phyloP scores from a whole-genome alignment of 1,284 basidiomycete genomes.

The Ganoderma lucidum region DNA sequence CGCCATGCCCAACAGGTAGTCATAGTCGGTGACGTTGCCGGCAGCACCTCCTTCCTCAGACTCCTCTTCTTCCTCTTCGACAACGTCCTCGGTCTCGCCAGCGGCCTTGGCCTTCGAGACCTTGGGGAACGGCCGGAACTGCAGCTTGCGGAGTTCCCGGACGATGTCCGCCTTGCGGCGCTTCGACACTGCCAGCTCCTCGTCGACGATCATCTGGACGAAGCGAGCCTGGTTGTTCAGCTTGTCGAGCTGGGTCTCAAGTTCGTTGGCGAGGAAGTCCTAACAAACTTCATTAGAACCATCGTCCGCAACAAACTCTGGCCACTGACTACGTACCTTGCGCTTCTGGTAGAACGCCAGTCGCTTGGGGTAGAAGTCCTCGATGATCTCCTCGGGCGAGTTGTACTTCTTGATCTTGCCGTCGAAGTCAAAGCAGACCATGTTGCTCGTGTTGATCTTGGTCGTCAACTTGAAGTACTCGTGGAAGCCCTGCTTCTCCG shows the following conservation, averaged over 20 bases:
- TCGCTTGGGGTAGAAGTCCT: constrained; percentile 93
- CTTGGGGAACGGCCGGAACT: constrained; percentile 93
- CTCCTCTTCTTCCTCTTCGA: constrained; percentile 67
- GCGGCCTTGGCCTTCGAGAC: constrained; percentile 73
- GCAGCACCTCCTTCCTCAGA: constrained; percentile 38
- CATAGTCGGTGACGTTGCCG: constrained; percentile 73
- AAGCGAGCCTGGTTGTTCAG: constrained; percentile 97
- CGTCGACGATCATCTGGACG: constrained; percentile 94
- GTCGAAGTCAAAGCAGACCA: constrained; percentile 98
- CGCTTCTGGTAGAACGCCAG: constrained; percentile 94
- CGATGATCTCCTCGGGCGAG: constrained; percentile 90
- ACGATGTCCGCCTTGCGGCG: constrained; percentile 93
- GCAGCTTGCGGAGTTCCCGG: constrained; percentile 80
- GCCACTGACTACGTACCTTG: constrained; percentile 66
- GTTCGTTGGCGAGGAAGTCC: constrained; percentile 88
- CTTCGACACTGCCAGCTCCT: constrained; percentile 89
- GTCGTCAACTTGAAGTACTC: constrained; percentile 93
- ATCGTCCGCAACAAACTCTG: neutral
- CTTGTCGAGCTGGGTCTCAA: constrained; percentile 86
- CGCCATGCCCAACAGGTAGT: constrained; percentile 95
- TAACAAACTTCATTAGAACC: constrained; percentile 40
- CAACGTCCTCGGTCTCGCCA: constrained; percentile 74
- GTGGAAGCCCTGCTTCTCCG: constrained; percentile 87
- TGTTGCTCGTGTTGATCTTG: constrained; percentile 91
- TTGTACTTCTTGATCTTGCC: constrained; percentile 97